A percentile compares a stretch with the other conserved stretches of the same genome.
Conservation (phyloP, 495 filamentous ascomycete species). For the Bryoglossum gracile region DNA sequence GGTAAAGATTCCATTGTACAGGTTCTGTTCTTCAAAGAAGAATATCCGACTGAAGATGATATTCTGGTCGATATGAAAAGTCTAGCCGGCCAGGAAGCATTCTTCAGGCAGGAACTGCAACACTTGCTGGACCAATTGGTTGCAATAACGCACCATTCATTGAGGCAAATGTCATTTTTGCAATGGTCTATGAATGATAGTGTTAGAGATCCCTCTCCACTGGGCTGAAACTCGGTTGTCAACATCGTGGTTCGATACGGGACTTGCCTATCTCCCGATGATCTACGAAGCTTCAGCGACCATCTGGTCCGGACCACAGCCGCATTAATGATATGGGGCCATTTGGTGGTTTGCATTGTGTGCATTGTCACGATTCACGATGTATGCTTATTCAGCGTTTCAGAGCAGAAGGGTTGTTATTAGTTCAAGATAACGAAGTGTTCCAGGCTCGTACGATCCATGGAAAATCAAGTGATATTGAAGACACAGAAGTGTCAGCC, state of each 20-base stretch:
- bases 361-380: too few relatives aligned
- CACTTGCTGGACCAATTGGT: too few relatives aligned
- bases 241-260: constrained; percentile 1
- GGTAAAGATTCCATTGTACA: background rate
- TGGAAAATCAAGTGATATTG: constrained; percentile 10
- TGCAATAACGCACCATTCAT: too few relatives aligned
- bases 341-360: too few relatives aligned
- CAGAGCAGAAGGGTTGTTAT: background rate
- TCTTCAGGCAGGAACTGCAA: too few relatives aligned
- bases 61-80: too few relatives aligned
- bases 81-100: too few relatives aligned
- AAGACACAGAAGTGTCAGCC: constrained; percentile 1
- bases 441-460: constrained; percentile 13
- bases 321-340: too few relatives aligned
- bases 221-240: constrained; percentile 9
- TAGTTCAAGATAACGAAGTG: background rate
- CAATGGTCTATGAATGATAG: too few relatives aligned
- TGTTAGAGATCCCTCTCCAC: constrained; percentile 3
- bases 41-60: too few relatives aligned
- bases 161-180: too few relatives aligned
- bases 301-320: background rate
- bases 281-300: constrained; percentile 3
- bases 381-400: too few relatives aligned
- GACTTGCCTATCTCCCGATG: constrained; percentile 8
- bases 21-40: background rate